Evolutionary conservation across 2,329 filamentous ascomycete species (phyloP).

Genomic region (Fusarium cyanostomum): DNA sequence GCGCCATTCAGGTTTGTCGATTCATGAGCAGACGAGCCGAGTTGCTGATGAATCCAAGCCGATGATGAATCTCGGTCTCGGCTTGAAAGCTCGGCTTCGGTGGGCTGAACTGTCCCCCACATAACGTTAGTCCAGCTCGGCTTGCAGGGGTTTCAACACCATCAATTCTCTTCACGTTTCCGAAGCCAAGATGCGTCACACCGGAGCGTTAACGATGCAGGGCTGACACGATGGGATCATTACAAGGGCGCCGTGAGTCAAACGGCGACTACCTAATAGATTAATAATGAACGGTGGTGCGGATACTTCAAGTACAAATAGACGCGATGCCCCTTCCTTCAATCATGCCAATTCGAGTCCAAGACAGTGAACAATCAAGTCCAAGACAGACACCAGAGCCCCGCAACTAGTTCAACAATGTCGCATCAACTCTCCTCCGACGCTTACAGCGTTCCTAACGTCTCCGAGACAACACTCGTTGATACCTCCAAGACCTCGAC

Average conservation of each 20-base stretch:
- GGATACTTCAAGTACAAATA: constrained; percentile 29
- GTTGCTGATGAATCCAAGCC: constrained; percentile 13
- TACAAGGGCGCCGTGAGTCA: constrained; percentile 37
- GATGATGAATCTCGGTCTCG: constrained; percentile 26
- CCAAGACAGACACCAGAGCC: neutral
- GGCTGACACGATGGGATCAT: constrained; percentile 33
- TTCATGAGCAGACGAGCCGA: constrained; percentile 3
- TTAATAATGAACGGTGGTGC: constrained; percentile 4
- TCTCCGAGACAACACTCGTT: constrained; percentile 40
- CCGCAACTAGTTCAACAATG: constrained; percentile 13
- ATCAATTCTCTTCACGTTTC: neutral
- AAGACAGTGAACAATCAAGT: constrained; percentile 11
- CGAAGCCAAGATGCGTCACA: constrained; percentile 33
- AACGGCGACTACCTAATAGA: constrained; percentile 1
- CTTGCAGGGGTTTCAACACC: constrained; percentile 19
- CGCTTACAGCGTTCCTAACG: constrained; percentile 33
- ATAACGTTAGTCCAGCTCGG: neutral
- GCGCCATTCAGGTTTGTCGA: neutral
- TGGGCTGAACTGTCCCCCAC: no score
- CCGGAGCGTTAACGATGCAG: constrained; percentile 24
- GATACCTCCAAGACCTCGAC: constrained; percentile 24
- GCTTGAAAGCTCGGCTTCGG: constrained; percentile 23
- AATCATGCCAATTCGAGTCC: neutral
- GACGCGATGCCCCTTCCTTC: constrained; percentile 1
- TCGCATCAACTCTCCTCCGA: constrained; percentile 30